A percentile compares a stretch with the other conserved stretches of the same genome.
These are phyloP conservation scores for Jackrogersella multiformis DNA, from an alignment of 495 filamentous ascomycete species.

Conservation along the genomic window DNA sequence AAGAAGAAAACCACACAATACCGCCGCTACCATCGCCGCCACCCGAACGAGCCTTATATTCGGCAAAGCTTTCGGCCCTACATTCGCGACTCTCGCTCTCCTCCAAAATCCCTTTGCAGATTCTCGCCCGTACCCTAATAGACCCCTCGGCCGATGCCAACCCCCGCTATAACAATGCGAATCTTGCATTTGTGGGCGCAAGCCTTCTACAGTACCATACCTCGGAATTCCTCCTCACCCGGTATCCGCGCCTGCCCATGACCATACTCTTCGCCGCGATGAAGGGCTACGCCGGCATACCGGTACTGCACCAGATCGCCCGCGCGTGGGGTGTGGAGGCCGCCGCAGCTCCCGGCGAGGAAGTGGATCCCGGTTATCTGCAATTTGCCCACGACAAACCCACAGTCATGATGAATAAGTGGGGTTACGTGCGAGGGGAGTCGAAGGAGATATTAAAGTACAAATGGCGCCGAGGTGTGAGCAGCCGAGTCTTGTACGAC, in stretches of 20 bases:
- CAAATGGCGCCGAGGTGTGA: slow-evolving; percentile 75
- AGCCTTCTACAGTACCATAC: slow-evolving; percentile 86
- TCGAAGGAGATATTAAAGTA: slow-evolving; percentile 49
- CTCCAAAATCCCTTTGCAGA: slow-evolving; percentile 80
- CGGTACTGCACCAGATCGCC: slow-evolving; percentile 73
- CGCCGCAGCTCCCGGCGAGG: slow-evolving; percentile 81
- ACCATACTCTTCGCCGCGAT: slow-evolving; percentile 82
- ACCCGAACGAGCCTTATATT: slow-evolving; percentile 71
- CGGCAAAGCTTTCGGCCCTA: slow-evolving; percentile 91
- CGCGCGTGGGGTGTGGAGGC: slow-evolving; percentile 89
- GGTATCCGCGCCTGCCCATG: slow-evolving; percentile 89
- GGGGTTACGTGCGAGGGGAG: slow-evolving; percentile 54
- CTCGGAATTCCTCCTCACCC: slow-evolving; percentile 83
- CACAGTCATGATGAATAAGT: slow-evolving; percentile 59
- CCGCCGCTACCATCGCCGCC: slow-evolving; percentile 69
- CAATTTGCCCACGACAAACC: slow-evolving; percentile 75
- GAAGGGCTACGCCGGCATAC: slow-evolving; percentile 79
- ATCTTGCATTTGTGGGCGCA: slow-evolving; percentile 81
- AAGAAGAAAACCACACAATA: not conserved
- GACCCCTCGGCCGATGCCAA: slow-evolving; percentile 82
- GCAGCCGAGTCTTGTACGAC: slow-evolving; percentile 76
- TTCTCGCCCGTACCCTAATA: slow-evolving; percentile 85
- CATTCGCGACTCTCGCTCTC: slow-evolving; percentile 90
- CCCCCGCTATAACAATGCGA: slow-evolving; percentile 79
- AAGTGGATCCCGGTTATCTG: slow-evolving; percentile 93